Percentiles rank a stretch among this genome's conserved stretches.
Conservation (phyloP, 345 rosid genomes). For the Euphorbia lathyris region DNA sequence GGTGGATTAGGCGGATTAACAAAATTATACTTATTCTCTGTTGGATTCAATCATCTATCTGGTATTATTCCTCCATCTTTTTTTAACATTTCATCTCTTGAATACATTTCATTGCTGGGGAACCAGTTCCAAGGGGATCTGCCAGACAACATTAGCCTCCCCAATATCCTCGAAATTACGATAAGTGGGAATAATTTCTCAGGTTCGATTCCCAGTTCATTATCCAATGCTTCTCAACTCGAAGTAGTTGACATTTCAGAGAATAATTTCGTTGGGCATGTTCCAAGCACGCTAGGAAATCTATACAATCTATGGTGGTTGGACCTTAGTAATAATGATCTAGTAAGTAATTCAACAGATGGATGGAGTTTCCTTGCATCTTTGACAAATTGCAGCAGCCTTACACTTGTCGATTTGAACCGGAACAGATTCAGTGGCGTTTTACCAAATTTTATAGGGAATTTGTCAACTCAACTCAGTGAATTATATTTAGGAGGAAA, state of each 20-base stretch:
- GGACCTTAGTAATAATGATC: not conserved
- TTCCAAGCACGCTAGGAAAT: slow-evolving; percentile 1
- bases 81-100: slow-evolving; percentile 5
- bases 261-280: not conserved
- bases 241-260: not conserved
- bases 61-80: slow-evolving; percentile 10
- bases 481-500: slow-evolving; percentile 4
- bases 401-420: not conserved
- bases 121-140: slow-evolving; percentile 1
- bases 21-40: not conserved
- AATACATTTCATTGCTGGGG: not conserved
- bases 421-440: slow-evolving; percentile 9
- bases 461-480: slow-evolving; percentile 15
- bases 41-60: not conserved
- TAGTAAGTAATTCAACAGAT: slow-evolving; percentile 4
- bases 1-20: not conserved
- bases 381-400: slow-evolving; percentile 17
- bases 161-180: no score
- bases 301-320: slow-evolving; percentile 12
- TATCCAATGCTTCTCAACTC: not conserved
- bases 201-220: not conserved
- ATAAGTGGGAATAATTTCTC: slow-evolving; percentile 20
- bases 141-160: slow-evolving; percentile 11
- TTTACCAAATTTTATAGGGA: slow-evolving; percentile 14
- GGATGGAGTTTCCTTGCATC: slow-evolving; percentile 17